phyloP scores from a whole-genome alignment of 495 filamentous ascomycete species.

The Tuber indicum region DNA sequence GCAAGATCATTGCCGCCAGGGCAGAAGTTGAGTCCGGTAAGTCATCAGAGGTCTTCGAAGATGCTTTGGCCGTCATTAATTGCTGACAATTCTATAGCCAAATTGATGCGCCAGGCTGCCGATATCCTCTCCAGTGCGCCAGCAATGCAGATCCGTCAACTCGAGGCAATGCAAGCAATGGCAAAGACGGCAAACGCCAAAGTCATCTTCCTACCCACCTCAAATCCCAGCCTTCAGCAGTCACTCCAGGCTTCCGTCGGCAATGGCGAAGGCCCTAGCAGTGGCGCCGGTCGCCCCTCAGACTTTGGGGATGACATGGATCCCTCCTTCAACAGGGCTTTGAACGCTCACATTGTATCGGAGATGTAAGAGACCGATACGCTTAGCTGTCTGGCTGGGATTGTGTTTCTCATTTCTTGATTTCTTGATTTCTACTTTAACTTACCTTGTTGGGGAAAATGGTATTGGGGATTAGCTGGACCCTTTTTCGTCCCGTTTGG shows the following conservation, averaged over 20 bases:
- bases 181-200: slow-evolving; percentile 92
- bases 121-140: slow-evolving; percentile 90
- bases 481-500: not conserved
- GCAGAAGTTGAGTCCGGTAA: slow-evolving; percentile 88
- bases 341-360: slow-evolving; percentile 80
- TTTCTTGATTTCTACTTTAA: not conserved
- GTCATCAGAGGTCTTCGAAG: not conserved
- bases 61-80: not conserved
- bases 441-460: not conserved
- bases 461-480: not conserved
- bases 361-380: slow-evolving; percentile 57
- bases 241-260: slow-evolving; percentile 51
- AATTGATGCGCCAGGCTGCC: slow-evolving; percentile 95
- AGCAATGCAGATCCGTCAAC: slow-evolving; percentile 97
- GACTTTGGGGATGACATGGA: slow-evolving; percentile 51
- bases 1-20: slow-evolving; percentile 93
- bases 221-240: slow-evolving; percentile 43
- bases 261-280: slow-evolving; percentile 45
- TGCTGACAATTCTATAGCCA: slow-evolving; percentile 40
- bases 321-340: slow-evolving; percentile 65
- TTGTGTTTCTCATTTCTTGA: not conserved
- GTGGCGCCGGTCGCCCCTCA: slow-evolving; percentile 43
- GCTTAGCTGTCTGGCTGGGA: not conserved
- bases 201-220: slow-evolving; percentile 84
- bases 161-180: slow-evolving; percentile 99